Conservation (phyloP, 192 early-diverging fungal species). For the Coemansia nantahalensis region DNA sequence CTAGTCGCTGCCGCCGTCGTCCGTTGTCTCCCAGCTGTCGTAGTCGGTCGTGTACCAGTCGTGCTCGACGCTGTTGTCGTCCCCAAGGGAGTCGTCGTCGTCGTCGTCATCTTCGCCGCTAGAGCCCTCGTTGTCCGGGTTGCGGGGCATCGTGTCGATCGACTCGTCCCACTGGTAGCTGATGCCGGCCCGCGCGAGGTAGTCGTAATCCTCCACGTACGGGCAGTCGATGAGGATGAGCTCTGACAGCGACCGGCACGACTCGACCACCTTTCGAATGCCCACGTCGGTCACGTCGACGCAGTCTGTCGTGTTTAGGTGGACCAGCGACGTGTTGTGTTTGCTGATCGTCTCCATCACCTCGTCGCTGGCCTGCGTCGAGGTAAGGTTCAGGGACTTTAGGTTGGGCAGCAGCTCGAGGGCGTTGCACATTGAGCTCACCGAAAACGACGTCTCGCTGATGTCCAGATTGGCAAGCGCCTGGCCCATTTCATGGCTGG, state of each 20-base stretch:
- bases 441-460: conserved; percentile 11
- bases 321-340: background rate
- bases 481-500: conserved; percentile 3
- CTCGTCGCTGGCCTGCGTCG: background rate
- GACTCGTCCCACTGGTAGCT: conserved; percentile 1
- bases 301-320: background rate
- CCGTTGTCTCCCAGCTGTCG: too few relatives aligned
- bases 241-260: background rate
- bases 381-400: background rate
- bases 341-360: conserved; percentile 1
- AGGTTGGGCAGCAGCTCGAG: conserved; percentile 5
- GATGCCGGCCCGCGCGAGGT: background rate
- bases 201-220: background rate
- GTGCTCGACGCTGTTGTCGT: too few relatives aligned
- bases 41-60: too few relatives aligned
- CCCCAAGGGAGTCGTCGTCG: background rate
- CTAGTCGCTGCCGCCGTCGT: too few relatives aligned
- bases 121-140: background rate
- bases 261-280: background rate
- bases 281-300: background rate
- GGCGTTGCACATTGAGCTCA: background rate
- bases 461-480: conserved; percentile 7
- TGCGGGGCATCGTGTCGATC: background rate
- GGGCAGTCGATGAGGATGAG: conserved; percentile 1
- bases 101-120: background rate